Percentiles rank a stretch among this genome's conserved stretches.
Conservation (phyloP, 768 basidiomycete genomes). For the Macrocybe gigantea region DNA sequence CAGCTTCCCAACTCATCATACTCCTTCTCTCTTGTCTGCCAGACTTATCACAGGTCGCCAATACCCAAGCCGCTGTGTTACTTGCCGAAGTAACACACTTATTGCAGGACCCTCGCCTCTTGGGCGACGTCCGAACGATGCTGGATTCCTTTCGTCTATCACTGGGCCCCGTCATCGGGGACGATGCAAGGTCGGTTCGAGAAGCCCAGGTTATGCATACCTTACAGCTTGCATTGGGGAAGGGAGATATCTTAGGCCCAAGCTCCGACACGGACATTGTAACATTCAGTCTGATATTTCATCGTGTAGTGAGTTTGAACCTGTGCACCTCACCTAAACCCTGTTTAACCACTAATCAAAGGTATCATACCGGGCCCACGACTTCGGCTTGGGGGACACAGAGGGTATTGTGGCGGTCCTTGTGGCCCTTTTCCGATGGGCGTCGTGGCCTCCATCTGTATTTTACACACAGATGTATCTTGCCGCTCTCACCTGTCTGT, state of each 20-base stretch:
- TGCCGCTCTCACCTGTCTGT: conserved; percentile 56
- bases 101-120: conserved; percentile 45
- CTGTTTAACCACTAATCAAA: conserved; percentile 19
- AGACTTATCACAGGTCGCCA: conserved; percentile 57
- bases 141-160: conserved; percentile 57
- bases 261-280: conserved; percentile 62
- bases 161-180: conserved; percentile 55
- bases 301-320: conserved; percentile 46
- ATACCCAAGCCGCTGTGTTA: conserved; percentile 49
- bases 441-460: conserved; percentile 53
- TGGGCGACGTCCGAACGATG: conserved; percentile 46
- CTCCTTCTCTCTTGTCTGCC: conserved; percentile 56
- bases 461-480: conserved; percentile 68
- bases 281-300: conserved; percentile 55
- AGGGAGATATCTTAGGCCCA: conserved; percentile 49
- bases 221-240: conserved; percentile 51
- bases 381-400: conserved; percentile 59
- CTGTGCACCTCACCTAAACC: conserved; percentile 1
- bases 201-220: conserved; percentile 71
- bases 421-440: conserved; percentile 53
- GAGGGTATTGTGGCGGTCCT: conserved; percentile 47
- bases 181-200: conserved; percentile 63
- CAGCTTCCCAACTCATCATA: conserved; percentile 55
- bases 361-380: conserved; percentile 53
- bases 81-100: conserved; percentile 48